These are phyloP conservation scores for Entoloma clypeatum DNA, from an alignment of 1,284 basidiomycete genomes.

Conservation along the genomic window DNA sequence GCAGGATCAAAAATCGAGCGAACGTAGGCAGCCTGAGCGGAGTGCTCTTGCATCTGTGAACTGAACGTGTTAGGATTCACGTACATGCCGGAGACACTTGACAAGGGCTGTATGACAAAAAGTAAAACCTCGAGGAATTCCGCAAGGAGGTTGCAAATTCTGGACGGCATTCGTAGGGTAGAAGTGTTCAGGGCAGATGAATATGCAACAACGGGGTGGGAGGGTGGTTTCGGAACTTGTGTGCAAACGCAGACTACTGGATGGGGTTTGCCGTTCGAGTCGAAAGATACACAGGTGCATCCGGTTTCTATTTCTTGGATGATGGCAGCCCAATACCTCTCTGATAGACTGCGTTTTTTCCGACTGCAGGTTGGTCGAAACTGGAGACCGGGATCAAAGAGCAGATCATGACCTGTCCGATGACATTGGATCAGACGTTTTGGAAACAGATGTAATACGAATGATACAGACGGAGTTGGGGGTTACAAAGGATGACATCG, in stretches of 20 bases:
- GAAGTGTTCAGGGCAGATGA: conserved; percentile 39
- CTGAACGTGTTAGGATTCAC: conserved; percentile 49
- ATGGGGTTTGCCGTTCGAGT: conserved; percentile 49
- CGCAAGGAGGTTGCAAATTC: conserved; percentile 67
- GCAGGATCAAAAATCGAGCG: conserved; percentile 65
- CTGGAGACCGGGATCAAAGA: conserved; percentile 78
- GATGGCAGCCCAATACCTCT: conserved; percentile 85
- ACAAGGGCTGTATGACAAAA: conserved; percentile 75
- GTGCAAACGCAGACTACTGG: conserved; percentile 56
- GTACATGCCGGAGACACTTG: conserved; percentile 48
- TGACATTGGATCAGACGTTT: conserved; percentile 14
- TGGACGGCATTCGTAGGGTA: conserved; percentile 69
- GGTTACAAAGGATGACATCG: conserved; percentile 81
- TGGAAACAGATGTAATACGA: conserved; percentile 18
- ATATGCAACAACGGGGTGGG: conserved; percentile 43
- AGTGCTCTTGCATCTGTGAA: conserved; percentile 53
- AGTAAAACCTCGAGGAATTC: conserved; percentile 83
- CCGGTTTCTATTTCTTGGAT: conserved; percentile 74
- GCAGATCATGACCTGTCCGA: conserved; percentile 76
- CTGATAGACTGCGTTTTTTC: conserved; percentile 70
- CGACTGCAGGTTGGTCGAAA: conserved; percentile 69
- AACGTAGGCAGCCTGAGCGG: conserved; percentile 54
- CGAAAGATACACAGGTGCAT: conserved; percentile 84
- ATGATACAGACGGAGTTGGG: conserved; percentile 73
- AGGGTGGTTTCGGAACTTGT: conserved; percentile 36